Evolutionary conservation across 2,329 filamentous ascomycete species (phyloP).

Genomic region (Escovopsis sp.): DNA sequence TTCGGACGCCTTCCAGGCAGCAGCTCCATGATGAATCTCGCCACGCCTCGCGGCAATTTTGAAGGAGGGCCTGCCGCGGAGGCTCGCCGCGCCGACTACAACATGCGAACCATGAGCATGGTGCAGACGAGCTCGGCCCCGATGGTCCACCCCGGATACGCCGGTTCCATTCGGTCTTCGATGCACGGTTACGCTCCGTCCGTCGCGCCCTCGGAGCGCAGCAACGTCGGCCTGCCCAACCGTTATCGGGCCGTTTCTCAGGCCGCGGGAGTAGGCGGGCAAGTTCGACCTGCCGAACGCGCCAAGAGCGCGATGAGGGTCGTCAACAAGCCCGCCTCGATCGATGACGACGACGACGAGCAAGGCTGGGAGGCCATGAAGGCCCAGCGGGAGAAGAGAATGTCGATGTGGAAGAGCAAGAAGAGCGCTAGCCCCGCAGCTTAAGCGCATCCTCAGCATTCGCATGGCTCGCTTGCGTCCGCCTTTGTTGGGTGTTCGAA

Average conservation of each 20-base stretch:
- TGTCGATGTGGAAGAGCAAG: conserved; percentile 50
- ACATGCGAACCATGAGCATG: conserved; percentile 68
- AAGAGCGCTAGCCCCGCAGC: conserved; percentile 33
- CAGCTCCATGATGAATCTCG: conserved; percentile 29
- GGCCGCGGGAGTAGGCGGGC: conserved; percentile 21
- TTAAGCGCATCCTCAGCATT: conserved; percentile 9
- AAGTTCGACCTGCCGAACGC: conserved; percentile 20
- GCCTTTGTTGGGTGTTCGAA: conserved; percentile 8
- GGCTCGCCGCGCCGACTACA: conserved; percentile 25
- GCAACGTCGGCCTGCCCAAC: conserved; percentile 78
- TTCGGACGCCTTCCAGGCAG: conserved; percentile 14
- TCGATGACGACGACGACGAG: conserved; percentile 42
- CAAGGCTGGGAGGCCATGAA: conserved; percentile 57
- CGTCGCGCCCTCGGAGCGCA: conserved; percentile 89
- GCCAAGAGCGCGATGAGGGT: conserved; percentile 22
- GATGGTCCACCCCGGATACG: conserved; percentile 31
- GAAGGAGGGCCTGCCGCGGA: conserved; percentile 32
- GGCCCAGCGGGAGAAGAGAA: conserved; percentile 53
- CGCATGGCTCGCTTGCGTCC: conserved; percentile 2
- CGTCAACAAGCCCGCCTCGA: conserved; percentile 23
- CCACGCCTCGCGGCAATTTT: conserved; percentile 26
- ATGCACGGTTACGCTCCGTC: conserved; percentile 63
- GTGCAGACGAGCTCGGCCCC: conserved; percentile 51
- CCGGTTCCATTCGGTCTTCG: conserved; percentile 14
- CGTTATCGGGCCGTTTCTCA: conserved; percentile 83